Evolutionary conservation across 495 filamentous ascomycete species (phyloP), one percentile per base, ranked within the genome.

Genomic region (Astrocystis sublimbata): DNA sequence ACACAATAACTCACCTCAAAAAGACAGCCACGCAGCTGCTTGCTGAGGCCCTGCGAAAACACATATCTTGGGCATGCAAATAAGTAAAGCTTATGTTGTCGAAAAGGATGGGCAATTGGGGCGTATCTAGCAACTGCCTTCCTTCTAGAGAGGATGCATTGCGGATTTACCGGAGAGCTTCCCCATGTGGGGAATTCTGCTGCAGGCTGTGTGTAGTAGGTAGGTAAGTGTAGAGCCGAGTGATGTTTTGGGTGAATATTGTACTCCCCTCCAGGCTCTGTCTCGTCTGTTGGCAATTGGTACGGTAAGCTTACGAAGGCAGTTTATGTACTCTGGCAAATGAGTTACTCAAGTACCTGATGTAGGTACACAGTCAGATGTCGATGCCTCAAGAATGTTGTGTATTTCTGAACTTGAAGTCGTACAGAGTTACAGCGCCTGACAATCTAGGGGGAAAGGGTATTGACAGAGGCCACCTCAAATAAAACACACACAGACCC

Each of bases 1-100:
- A 30, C 23, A 28, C 36, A 58, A 13, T 58, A 49, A 28, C 41
- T 58, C 42, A 58, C 30, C 41, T 28, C 15, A 5, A n/a, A 56
- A 35, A 26, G 15, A 38, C 42, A 47, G 56, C 49, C 40, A 30
- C 56, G 36, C 19, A 12, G 7, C 42, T 10, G 21, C 54, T 56
- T 56, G 42, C 52, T 31, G 36, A 21, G 33, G 19, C 40, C 51
- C 13, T 33, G 26, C 19, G 15, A 15, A 24, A 58, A 13, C 41
- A 47, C 30, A 28, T 38, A 12, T 30, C 56, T 49, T 4, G 31
- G 41, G 53, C 47, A 26, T 40, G 53, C 21, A 23, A 7, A 35
- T 45, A 13, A 17, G 2, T 21, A 8, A 4, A n/a, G 24, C 23
- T 28, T 46, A 10, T 30, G 5, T 10, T 38, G 30, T 28, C 28